These are phyloP conservation scores for Colletotrichum sublineola DNA, from an alignment of 2,329 filamentous ascomycete genomes.

Conservation along the genomic window DNA sequence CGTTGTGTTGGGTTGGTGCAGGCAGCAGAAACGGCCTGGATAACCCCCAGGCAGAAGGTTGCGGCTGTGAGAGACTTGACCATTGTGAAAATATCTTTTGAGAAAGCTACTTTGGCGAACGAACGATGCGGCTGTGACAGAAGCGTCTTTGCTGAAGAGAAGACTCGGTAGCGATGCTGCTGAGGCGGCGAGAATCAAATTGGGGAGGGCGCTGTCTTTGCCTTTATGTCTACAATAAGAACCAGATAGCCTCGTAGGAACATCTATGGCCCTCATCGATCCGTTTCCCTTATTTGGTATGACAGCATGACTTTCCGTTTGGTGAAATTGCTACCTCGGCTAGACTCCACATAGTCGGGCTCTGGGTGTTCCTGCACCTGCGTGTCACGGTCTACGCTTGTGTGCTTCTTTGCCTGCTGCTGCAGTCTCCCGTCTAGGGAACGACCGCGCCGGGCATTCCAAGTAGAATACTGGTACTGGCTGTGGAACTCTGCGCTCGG, in stretches of 20 bases:
- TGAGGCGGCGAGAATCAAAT: no score
- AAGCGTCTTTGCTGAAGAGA: neutral
- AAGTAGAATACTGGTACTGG: neutral
- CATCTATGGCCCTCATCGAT: neutral
- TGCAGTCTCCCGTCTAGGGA: neutral
- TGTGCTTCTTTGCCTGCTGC: neutral
- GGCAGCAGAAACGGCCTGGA: conserved; percentile 6
- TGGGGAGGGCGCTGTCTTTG: neutral
- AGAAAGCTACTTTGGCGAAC: neutral
- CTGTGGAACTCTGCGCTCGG: neutral
- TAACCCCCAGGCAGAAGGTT: neutral
- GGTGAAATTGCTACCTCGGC: neutral
- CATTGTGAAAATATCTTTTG: neutral
- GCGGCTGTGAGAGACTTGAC: neutral
- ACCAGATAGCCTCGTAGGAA: neutral
- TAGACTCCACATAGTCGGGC: neutral
- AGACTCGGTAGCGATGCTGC: neutral
- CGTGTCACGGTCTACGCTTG: neutral
- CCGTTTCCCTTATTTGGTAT: neutral
- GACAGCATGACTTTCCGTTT: neutral
- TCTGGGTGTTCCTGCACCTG: neutral
- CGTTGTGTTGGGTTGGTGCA: conserved; percentile 20
- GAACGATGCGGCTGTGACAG: no score
- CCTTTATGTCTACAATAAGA: neutral
- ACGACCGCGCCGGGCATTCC: accelerated